A percentile compares a stretch with the other conserved stretches of the same genome.
phyloP scores from a whole-genome alignment of 371 early-diverging fungal species.

The Rhizomucor miehei region DNA sequence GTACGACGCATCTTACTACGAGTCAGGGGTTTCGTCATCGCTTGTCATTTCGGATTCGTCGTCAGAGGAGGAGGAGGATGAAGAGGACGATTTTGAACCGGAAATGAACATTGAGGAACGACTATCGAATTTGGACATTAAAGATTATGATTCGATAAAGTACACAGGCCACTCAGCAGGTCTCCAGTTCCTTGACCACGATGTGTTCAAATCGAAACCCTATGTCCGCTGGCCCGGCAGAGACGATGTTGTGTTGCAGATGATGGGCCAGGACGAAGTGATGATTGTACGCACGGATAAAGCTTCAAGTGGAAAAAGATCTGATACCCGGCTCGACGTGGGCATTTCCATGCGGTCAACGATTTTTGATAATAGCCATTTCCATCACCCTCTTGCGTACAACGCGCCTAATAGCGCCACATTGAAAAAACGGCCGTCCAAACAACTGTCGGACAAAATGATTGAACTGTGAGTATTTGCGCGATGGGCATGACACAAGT shows the following conservation, averaged over 20 bases:
- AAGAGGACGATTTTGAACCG: slow-evolving; percentile 16
- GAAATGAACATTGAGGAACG: slow-evolving; percentile 5
- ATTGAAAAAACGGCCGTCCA: slow-evolving; percentile 10
- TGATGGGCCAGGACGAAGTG: slow-evolving; percentile 39
- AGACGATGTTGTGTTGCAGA: slow-evolving; percentile 31
- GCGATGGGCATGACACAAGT: slow-evolving; percentile 3
- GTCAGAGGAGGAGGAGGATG: slow-evolving; percentile 27
- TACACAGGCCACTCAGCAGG: slow-evolving; percentile 47
- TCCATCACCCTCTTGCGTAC: slow-evolving; percentile 8
- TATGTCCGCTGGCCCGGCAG: slow-evolving; percentile 39
- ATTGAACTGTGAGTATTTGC: slow-evolving; percentile 21
- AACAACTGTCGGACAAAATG: slow-evolving; percentile 18
- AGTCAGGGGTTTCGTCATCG: background rate
- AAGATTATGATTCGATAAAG: slow-evolving; percentile 46
- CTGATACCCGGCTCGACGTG: slow-evolving; percentile 29
- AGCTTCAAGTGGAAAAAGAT: slow-evolving; percentile 10
- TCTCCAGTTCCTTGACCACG: slow-evolving; percentile 26
- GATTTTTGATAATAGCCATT: slow-evolving; percentile 21
- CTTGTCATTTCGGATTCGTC: slow-evolving; percentile 14
- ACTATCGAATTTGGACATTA: slow-evolving; percentile 21
- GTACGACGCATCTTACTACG: slow-evolving; percentile 6
- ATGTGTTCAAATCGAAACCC: slow-evolving; percentile 34
- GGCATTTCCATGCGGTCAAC: slow-evolving; percentile 37
- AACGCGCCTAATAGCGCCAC: background rate
- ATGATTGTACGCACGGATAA: slow-evolving; percentile 33